Evolutionary conservation across 2,329 filamentous ascomycete genomes (phyloP), one percentile per base, ranked within the genome.

Genomic region (Lasiodiplodia sp.): DNA sequence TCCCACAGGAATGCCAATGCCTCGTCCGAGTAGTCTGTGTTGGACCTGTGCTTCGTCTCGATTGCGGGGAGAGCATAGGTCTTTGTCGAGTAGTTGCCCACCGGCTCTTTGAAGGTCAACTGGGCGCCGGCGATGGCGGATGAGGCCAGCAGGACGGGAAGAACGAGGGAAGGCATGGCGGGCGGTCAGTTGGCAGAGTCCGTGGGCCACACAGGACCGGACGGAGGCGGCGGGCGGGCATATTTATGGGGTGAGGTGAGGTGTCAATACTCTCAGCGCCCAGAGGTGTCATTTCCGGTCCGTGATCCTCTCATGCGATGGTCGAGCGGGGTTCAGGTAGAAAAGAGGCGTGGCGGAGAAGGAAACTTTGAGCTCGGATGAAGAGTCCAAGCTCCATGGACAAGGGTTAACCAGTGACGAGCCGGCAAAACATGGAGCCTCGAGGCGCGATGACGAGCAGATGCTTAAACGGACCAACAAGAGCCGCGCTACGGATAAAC

Each of bases 1-100:
- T 82, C 78, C 82, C 82, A 84, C 11, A 84, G 75, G 49, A 82
- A 80, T 3, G 78, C 81, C 23, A 85, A 76, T 21, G 80, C 80
- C 69, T 84, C 80, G 62, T 84, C 80, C 0, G 82, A 83, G 73
- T 83, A 85, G 68, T 83, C 80, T 1, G 75, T 64, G 55, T 66
- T 66, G 34, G 64, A 18, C 7, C 64, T 14, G 37, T 55, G 40
- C 10, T 49, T 18, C 2, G 64, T 66, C 51, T 56, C 51, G 3
- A 66, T 14, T 18, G 64, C 53, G 11, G 64, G 64, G 11, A 52
- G 14, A 5, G 51, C 8, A 37, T 66, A 66, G 6, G 64, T 66
- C 51, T 66, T 66, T 25, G 64, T 66, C 18, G 64, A 66, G n/a
- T 66, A 66, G 37, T 52, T 64, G 31, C 60, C 60, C 4, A 12